Base-by-base conservation (phyloP, 2,329 filamentous ascomycete species). In the Fusarium scirpi region DNA sequence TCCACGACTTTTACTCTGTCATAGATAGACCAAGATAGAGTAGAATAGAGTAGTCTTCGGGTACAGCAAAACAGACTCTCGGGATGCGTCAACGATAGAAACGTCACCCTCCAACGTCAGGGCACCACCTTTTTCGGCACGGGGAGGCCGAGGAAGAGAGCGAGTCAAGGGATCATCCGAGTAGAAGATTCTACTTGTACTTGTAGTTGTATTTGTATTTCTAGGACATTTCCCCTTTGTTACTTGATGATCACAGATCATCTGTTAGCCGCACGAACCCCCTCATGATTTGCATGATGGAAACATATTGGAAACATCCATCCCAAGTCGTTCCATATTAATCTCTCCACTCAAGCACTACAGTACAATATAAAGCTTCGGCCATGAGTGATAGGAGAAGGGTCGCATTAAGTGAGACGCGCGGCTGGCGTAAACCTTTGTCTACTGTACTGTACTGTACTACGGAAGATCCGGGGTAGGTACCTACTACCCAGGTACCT, bases 51-150 rank as follows among this genome's bases (percentile, higher is more conserved):
- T 38, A 38, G 34, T 38, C 34, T 38, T n/a, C 9, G 16, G 32
- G 32, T 34, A 18, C 32, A 34, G 32, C 32, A 34, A 24, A 68
- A 51, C 47, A 66, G 44, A 55, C 48, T 69, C 53, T 53, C 20
- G 52, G 48, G 56, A 75, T 64, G 67, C 48, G 69, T 52, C 64
- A 69, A 75, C 71, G 55, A 49, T 62, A 49, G 20, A 38, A 38
- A 43, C 53, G 53, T 56, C 53, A 49, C 53, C 52, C 34, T 43
- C 49, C 34, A 62, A 62, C 63, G 73, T 75, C 69, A 74, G 59
- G 60, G 58, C 40, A 68, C 57, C 51, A 58, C 58, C 54, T 56
- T 61, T 64, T 64, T 41, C 67, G 67, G 67, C 67, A 64, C 69
- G 57, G 47, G 12, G 32, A 60, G 62, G 51, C 69, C 69, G 69